Percentiles rank a stretch among this genome's conserved stretches.
phyloP scores from a whole-genome alignment of 768 basidiomycete genomes.

The Leccinum disarticulatum region DNA sequence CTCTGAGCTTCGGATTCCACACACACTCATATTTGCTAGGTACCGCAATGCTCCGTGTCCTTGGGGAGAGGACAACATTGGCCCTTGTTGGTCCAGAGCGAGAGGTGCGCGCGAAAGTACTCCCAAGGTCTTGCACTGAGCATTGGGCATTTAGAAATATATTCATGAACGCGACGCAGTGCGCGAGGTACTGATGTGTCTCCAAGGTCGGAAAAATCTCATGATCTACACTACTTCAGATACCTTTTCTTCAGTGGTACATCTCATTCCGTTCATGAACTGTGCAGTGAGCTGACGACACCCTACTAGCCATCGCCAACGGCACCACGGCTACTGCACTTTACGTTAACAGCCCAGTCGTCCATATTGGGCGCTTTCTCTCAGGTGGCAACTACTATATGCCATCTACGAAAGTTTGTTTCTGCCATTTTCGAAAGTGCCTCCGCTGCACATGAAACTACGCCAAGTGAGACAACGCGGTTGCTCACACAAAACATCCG shows the following conservation, averaged over 20 bases:
- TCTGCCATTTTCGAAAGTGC: conserved; percentile 43
- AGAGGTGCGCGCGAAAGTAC: conserved; percentile 35
- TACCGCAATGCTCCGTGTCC: conserved; percentile 41
- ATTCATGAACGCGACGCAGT: conserved; percentile 76
- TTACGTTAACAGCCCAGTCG: conserved; percentile 62
- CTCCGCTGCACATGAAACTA: conserved; percentile 16
- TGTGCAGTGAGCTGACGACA: conserved; percentile 1
- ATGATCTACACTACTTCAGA: conserved; percentile 42
- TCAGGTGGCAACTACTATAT: conserved; percentile 55
- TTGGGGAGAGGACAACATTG: conserved; percentile 39
- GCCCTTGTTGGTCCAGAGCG: conserved; percentile 41
- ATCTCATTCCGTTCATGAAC: not conserved
- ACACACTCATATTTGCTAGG: conserved; percentile 33
- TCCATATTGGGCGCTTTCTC: conserved; percentile 66
- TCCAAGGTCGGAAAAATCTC: conserved; percentile 71
- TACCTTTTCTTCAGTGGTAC: conserved; percentile 36
- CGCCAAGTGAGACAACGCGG: conserved; percentile 21
- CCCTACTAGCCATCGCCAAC: conserved; percentile 48
- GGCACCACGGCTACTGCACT: conserved; percentile 62
- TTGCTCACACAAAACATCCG: conserved; percentile 26
- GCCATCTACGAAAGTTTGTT: conserved; percentile 65
- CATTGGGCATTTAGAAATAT: conserved; percentile 46
- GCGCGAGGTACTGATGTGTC: conserved; percentile 70
- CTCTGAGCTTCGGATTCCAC: not conserved
- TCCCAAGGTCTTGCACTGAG: not conserved